A percentile compares a stretch with the other conserved stretches of the same genome.
Conservation (phyloP, 495 filamentous ascomycete genomes). For the Rhizodiscina lignyota region DNA sequence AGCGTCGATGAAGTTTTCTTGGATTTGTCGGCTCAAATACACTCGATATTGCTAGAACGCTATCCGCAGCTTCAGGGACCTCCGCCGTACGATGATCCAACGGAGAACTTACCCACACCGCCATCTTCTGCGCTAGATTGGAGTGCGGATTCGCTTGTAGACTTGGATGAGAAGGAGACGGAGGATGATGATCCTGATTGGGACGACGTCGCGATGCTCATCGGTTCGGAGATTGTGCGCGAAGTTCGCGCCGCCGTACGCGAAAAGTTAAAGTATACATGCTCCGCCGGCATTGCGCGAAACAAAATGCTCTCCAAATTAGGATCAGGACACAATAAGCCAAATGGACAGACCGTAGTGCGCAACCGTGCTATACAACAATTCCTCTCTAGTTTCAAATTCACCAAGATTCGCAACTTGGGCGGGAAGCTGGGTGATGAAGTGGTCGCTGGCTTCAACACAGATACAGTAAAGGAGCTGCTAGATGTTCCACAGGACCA, state of each 20-base stretch:
- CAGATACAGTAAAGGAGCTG: constrained; percentile 64
- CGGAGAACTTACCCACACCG: constrained; percentile 54
- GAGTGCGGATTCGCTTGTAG: constrained; percentile 62
- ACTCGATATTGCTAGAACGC: constrained; percentile 54
- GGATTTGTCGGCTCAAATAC: constrained; percentile 71
- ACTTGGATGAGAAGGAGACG: constrained; percentile 50
- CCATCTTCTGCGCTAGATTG: constrained; percentile 64
- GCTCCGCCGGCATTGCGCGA: constrained; percentile 68
- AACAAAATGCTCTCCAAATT: constrained; percentile 96
- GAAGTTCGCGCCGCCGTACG: constrained; percentile 49
- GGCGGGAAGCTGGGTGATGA: constrained; percentile 93
- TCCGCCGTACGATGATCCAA: constrained; percentile 52
- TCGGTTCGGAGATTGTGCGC: constrained; percentile 81
- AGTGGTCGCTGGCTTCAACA: constrained; percentile 57
- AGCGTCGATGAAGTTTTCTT: constrained; percentile 85
- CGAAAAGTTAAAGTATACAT: constrained; percentile 65
- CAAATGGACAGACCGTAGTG: constrained; percentile 81
- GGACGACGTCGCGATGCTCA: constrained; percentile 80
- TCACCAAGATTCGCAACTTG: constrained; percentile 89
- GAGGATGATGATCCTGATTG: constrained; percentile 80
- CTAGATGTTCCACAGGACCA: constrained; percentile 58
- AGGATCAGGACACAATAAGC: constrained; percentile 79
- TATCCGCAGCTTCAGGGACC: constrained; percentile 57
- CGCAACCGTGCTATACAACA: constrained; percentile 65
- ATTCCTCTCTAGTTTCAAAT: constrained; percentile 76